Evolutionary conservation across 169 alveolate genomes (phyloP), one percentile per base, ranked within the genome.

Genomic region (Eimeria acervulina): DNA sequence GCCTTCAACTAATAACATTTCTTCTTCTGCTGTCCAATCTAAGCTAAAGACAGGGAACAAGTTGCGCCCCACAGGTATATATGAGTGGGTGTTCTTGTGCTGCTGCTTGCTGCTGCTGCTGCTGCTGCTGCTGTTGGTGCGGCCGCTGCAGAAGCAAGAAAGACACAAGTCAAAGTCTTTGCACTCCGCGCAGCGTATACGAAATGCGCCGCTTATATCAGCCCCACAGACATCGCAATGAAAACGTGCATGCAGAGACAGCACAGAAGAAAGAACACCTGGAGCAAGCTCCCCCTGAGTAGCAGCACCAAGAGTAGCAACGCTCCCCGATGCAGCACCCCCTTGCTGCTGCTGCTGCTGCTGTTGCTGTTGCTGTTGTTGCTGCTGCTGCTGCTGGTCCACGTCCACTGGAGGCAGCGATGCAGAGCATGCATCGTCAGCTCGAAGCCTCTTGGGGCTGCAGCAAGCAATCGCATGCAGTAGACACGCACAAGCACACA

Each of bases 11-110:
- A 98, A 97, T 44, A 98, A n/a, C 68, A 98, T 81, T 47, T 98
- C 99, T 95, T 98, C 99, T 93, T 98, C 99, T 36, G 99, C 99
- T 26, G 98, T 97, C 99, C 99, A 98, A 87, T 98, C 98, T 74
- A 83, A 72, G 38, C 97, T 95, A 89, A 97, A 97, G 47, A 98
- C 97, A 1, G 98, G 98, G 87, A 98, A 98, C 89, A 96, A 97
- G 96, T 98, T 97, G 31, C 98, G 97, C 15, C 99, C 99, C 23
- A 98, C 97, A 19, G 99, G 99, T 42, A 97, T 98, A 93, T 98
- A 98, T 52, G 97, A 96, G 95, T 98, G 99, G 80, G 97, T 80
- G 63, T 98, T 97, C 47, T 95, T 96, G 95, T 51, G 59, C 59
- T 51, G 59, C 59, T 51, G 59, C 59, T 51, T 10, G 21, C 15